Percentiles rank a stretch among this genome's conserved stretches.
Conservation (phyloP, 306 rosid species). For the Fragaria ananassa region DNA sequence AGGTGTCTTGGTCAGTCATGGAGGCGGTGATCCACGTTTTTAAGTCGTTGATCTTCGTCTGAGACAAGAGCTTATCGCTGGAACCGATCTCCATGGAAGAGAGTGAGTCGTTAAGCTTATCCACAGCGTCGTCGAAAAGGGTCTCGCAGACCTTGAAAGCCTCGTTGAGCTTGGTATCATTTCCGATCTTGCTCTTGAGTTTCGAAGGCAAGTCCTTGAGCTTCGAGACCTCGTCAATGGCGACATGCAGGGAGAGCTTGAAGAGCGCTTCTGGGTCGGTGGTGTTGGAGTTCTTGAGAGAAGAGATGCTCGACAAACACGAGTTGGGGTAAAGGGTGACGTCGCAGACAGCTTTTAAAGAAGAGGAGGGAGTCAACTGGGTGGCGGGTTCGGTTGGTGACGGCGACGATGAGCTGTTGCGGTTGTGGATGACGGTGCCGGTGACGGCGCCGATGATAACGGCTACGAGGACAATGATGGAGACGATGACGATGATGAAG, state of each 20-base stretch:
- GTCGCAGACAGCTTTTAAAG: constrained; percentile 59
- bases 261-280: constrained; percentile 64
- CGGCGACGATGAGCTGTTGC: constrained; percentile 38
- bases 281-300: constrained; percentile 49
- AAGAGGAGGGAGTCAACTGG: constrained; percentile 56
- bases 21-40: constrained; percentile 76
- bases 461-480: constrained; percentile 41
- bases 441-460: constrained; percentile 47
- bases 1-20: constrained; percentile 75
- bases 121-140: constrained; percentile 55
- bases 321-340: constrained; percentile 74
- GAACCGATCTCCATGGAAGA: constrained; percentile 29
- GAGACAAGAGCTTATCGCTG: constrained; percentile 28
- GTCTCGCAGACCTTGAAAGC: constrained; percentile 45
- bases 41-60: constrained; percentile 38
- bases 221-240: constrained; percentile 52
- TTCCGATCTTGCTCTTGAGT: constrained; percentile 16
- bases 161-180: constrained; percentile 14
- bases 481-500: constrained; percentile 33
- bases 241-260: constrained; percentile 71
- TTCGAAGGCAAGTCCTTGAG: constrained; percentile 25
- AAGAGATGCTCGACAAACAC: constrained; percentile 56
- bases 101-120: constrained; percentile 59
- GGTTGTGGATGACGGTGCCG: constrained; percentile 50
- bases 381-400: constrained; percentile 30